Evolutionary conservation across 371 early-diverging fungal species (phyloP), one percentile per base, ranked within the genome.

Genomic region (Mortierella sp.): DNA sequence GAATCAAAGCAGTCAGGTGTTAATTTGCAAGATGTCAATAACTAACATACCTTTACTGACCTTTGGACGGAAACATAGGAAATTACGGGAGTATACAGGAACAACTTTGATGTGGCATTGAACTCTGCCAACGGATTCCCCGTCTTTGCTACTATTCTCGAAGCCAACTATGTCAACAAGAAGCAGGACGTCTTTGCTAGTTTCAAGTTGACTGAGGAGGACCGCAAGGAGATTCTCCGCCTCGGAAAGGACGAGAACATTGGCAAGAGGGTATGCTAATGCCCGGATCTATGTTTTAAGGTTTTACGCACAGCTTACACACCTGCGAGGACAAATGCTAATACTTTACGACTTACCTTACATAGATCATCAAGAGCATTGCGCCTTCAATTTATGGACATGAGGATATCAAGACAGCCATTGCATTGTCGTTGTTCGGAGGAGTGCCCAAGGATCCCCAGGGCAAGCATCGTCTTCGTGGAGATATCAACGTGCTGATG

Each of bases 381-480:
- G 99, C 99, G 14, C 99, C 99, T 11, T 98, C 98, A 37, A 99
- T 99, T 80, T 99, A 96, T 89, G 99, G 99, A n/a, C 98, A 99
- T 83, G 96, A 96, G 43, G 96, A 98, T 86, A 97, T 99, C 80
- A 99, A 99, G 88, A 96, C 96, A 11, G 99, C 98, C 3, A 92
- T 99, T 79, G 97, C 98, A 3, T 90, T 99, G n/a, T 92, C 98
- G 19, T 90, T 99, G 89, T 99, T 99, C 92, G 98, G 99, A 76
- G 99, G 99, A 76, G 97, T 97, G 3, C 91, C 96, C 72, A 99
- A 99, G 89, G 95, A 97, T 81, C 94, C 96, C 37, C 93, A 96
- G 76, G 96, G 95, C 55, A 98, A 98, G 88, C 98, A 98, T 87
- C 91, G 95, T 34, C 94, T 99, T 44, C 95, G 99, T 89, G 99